Evolutionary conservation across 1,284 basidiomycete species (phyloP), one percentile per base, ranked within the genome.

Genomic region (Ceratobasidium sp.): DNA sequence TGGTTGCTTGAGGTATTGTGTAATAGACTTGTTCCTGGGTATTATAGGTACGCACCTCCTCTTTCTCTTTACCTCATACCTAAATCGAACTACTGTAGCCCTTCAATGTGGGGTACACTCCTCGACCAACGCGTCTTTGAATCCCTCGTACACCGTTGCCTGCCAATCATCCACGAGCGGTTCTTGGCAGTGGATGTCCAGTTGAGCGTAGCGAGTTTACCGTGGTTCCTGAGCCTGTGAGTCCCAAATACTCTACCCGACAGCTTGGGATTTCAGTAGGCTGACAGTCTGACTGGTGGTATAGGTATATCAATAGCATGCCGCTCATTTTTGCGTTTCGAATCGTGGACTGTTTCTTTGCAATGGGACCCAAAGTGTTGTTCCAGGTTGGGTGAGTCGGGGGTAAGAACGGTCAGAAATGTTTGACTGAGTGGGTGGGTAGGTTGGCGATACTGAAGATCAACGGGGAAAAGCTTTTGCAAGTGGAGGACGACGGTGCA

Each of bases 281-380:
- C 37, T 2, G 51, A 19, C 9, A 32, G 34, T 77, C 37, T 34
- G 5, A 4, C 32, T 19, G 7, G 52, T 54, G 6, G 73, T 34
- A 76, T 46, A 94, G 95, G 79, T 97, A 92, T 84, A 99, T 99
- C 86, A 99, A 99, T 85, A 97, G 95, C 81, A 98, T 99, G 96
- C 98, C 98, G 0, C 94, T 99, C 90, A 92, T 99, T 64, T 99
- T 99, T 82, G 97, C 98, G 0, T 99, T 99, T 88, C 91, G 98
- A 62, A 96, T 99, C 82, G 95, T 98, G 1, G 98, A 99, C 83
- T 99, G 98, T 84, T 98, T 99, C 85, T 95, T 99, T 86, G 97
- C 97, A 79, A 99, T 98, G 95, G 98, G 98, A 0, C 96, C 97
- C 1, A 99, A 97, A 82, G 98, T 99, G 15, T 86, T 99, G 61